A percentile compares a stretch with the other conserved stretches of the same genome.
phyloP scores from a whole-genome alignment of 208 protist genomes.

The Wallacemonas sp. region DNA sequence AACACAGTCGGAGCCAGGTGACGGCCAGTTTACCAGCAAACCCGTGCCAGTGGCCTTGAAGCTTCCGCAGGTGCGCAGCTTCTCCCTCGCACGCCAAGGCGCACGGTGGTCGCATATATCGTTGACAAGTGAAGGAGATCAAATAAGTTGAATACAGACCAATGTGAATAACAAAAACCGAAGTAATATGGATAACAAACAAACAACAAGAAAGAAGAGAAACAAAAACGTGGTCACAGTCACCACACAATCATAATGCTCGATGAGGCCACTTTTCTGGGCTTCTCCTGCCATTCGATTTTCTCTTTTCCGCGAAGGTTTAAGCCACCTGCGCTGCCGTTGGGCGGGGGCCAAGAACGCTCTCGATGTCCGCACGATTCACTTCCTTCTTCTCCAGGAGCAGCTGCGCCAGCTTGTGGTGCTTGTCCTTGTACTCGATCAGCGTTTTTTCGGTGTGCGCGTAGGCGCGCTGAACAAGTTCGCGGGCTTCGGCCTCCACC shows the following conservation, averaged over 20 bases:
- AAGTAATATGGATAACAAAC: not conserved
- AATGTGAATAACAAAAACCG: slow-evolving; percentile 13
- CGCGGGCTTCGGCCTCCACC: slow-evolving; percentile 80
- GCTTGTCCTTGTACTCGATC: slow-evolving; percentile 60
- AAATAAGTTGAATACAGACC: not conserved
- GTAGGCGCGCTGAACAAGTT: slow-evolving; percentile 71
- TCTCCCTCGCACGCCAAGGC: no score
- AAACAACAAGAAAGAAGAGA: slow-evolving; percentile 15
- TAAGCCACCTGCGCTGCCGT: slow-evolving; percentile 1
- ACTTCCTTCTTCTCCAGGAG: slow-evolving; percentile 90
- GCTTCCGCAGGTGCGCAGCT: no score
- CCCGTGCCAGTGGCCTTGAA: no score
- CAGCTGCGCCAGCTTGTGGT: slow-evolving; percentile 65
- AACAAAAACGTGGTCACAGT: slow-evolving; percentile 12
- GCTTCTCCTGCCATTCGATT: slow-evolving; percentile 1
- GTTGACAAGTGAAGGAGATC: no score
- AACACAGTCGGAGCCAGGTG: no score
- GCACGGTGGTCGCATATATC: no score
- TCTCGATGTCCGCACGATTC: slow-evolving; percentile 68
- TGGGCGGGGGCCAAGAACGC: slow-evolving; percentile 73
- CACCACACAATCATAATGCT: slow-evolving; percentile 10
- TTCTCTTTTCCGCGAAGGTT: slow-evolving; percentile 1
- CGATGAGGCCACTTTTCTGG: slow-evolving; percentile 2
- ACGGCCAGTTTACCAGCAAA: no score
- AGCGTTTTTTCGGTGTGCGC: slow-evolving; percentile 68